phyloP scores from a whole-genome alignment of 257 asterid species.

The Solanum pinnatisectum region DNA sequence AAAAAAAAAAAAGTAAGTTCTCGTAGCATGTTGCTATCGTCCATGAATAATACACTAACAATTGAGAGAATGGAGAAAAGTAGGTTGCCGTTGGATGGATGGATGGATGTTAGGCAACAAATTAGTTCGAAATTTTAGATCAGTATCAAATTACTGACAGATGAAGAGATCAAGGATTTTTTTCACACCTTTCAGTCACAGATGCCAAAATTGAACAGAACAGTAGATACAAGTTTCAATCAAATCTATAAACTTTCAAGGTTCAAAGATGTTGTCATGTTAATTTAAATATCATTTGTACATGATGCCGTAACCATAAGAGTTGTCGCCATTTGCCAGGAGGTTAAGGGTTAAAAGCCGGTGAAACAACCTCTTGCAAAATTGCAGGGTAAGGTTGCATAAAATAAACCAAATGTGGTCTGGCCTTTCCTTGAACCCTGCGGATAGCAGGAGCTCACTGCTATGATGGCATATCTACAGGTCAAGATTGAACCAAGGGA shows the following conservation, averaged over 20 bases:
- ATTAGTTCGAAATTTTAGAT: neutral
- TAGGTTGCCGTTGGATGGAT: neutral
- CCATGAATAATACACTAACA: neutral
- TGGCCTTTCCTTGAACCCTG: neutral
- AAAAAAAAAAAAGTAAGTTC: neutral
- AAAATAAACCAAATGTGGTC: neutral
- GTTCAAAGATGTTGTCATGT: neutral
- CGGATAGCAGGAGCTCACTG: neutral
- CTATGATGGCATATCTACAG: neutral
- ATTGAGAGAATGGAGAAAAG: neutral
- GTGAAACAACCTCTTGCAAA: neutral
- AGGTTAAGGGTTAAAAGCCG: neutral
- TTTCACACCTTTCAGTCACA: neutral
- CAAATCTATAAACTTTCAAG: neutral
- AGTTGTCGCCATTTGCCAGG: neutral
- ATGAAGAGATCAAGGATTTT: neutral
- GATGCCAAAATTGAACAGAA: neutral
- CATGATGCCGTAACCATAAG: neutral
- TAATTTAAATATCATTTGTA: neutral
- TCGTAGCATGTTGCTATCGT: neutral
- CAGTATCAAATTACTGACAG: neutral
- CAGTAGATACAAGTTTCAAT: neutral
- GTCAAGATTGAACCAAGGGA: neutral
- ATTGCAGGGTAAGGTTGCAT: neutral
- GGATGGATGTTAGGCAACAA: neutral